Percentiles rank a stretch among this genome's conserved stretches.
Conservation (phyloP, 441 rosid genomes). For the Gossypium gossypioides region DNA sequence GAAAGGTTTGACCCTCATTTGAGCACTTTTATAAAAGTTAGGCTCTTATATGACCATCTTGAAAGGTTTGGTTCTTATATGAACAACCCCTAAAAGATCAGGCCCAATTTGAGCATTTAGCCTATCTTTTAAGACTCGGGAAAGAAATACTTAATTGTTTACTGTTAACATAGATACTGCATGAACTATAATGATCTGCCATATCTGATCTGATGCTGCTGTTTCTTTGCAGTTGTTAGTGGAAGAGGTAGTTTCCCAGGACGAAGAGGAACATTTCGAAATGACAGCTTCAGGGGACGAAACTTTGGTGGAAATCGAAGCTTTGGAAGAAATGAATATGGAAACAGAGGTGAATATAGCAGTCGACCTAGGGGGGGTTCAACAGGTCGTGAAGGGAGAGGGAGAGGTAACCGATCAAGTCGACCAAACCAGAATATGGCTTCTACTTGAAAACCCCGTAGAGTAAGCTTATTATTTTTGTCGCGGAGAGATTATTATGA, state of each 20-base stretch:
- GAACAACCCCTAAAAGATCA: too few species aligned
- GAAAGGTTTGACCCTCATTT: too few species aligned
- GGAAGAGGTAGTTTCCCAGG: conserved; percentile 40
- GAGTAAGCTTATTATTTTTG: neutral
- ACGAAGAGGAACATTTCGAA: conserved; percentile 41
- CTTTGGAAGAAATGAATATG: conserved; percentile 40
- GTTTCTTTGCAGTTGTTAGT: conserved; percentile 32
- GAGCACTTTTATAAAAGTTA: too few species aligned
- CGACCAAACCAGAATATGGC: neutral
- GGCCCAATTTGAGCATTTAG: neutral
- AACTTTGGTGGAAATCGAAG: conserved; percentile 35
- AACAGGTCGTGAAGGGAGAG: conserved; percentile 41
- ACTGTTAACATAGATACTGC: neutral
- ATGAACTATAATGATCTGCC: neutral
- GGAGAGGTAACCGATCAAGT: conserved; percentile 25
- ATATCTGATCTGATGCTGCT: conserved; percentile 7
- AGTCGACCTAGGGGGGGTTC: conserved; percentile 47
- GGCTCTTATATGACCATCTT: too few species aligned
- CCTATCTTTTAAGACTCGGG: neutral
- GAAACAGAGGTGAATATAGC: conserved; percentile 33
- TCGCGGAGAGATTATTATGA: neutral
- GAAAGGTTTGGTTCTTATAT: too few species aligned
- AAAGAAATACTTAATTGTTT: neutral
- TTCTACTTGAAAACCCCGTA: neutral
- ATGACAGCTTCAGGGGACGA: conserved; percentile 43